Evolutionary conservation across 768 basidiomycete species (phyloP).

Genomic region (Leccinum sublutescens): DNA sequence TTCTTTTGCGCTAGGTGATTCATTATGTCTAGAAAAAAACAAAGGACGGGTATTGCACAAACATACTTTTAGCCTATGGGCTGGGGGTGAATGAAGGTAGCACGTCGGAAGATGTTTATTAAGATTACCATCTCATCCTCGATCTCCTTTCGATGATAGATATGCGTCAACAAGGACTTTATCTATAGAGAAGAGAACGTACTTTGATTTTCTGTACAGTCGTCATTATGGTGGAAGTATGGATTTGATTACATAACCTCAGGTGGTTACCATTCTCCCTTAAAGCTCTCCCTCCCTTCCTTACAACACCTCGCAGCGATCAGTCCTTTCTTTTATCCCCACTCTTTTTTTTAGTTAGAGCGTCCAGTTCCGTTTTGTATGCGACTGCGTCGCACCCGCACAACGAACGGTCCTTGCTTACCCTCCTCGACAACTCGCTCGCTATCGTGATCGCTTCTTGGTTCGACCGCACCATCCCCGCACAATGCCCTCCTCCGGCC

Average conservation of each 20-base stretch:
- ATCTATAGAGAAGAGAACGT: conserved; percentile 22
- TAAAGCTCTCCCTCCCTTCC: background rate
- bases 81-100: conserved; percentile 26
- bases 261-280: conserved; percentile 6
- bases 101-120: conserved; percentile 11
- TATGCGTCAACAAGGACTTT: conserved; percentile 10
- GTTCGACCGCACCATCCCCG: conserved; percentile 4
- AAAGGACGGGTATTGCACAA: conserved; percentile 10
- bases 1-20: conserved; percentile 80
- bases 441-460: conserved; percentile 22
- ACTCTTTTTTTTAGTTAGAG: conserved; percentile 24
- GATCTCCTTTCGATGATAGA: conserved; percentile 59
- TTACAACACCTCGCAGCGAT: conserved; percentile 10
- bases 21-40: conserved; percentile 11
- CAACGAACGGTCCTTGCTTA: conserved; percentile 24
- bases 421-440: conserved; percentile 24
- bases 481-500: conserved; percentile 46
- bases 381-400: conserved; percentile 36
- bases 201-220: conserved; percentile 91
- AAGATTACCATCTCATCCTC: conserved; percentile 92
- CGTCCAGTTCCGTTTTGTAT: conserved; percentile 20
- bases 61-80: conserved; percentile 75
- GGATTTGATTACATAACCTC: conserved; percentile 15
- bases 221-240: conserved; percentile 50
- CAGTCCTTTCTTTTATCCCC: conserved; percentile 25